phyloP scores from a whole-genome alignment of 148 eudicot genomes.

The Rhododendron mucronatum region DNA sequence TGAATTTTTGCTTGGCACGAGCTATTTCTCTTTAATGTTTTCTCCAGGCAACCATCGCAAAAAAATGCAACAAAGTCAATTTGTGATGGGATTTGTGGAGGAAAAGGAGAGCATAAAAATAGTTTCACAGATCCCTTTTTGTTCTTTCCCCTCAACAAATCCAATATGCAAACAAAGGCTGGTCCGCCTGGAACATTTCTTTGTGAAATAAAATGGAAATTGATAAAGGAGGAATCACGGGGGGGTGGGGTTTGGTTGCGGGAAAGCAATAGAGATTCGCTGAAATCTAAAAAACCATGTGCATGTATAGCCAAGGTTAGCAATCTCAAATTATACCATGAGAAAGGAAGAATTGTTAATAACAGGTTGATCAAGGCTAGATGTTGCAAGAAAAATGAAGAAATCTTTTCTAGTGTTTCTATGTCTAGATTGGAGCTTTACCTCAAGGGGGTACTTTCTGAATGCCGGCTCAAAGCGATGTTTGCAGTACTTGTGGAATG shows the following conservation, averaged over 20 bases:
- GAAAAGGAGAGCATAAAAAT: not conserved
- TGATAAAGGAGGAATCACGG: not conserved
- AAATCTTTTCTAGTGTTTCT: not conserved
- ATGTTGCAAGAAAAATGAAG: not conserved
- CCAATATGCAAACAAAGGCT: not conserved
- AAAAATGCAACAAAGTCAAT: not conserved
- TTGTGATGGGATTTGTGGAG: not conserved
- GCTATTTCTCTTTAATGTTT: not conserved
- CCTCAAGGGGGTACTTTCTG: slow-evolving; percentile 85
- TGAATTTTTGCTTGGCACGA: not conserved
- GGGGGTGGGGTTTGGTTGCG: too few species aligned
- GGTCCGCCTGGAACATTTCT: not conserved
- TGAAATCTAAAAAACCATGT: not conserved
- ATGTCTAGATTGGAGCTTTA: slow-evolving; percentile 17
- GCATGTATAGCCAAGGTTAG: not conserved
- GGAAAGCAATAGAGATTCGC: not conserved
- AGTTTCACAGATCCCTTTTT: not conserved
- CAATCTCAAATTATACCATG: not conserved
- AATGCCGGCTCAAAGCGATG: slow-evolving; percentile 94
- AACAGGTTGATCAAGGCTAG: not conserved
- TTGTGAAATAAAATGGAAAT: slow-evolving; percentile 1
- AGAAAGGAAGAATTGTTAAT: not conserved
- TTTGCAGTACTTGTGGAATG: slow-evolving; percentile 90
- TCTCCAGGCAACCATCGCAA: not conserved
- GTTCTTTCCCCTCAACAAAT: not conserved